phyloP scores from a whole-genome alignment of 495 filamentous ascomycete genomes.

The Penicillium verhagenii region DNA sequence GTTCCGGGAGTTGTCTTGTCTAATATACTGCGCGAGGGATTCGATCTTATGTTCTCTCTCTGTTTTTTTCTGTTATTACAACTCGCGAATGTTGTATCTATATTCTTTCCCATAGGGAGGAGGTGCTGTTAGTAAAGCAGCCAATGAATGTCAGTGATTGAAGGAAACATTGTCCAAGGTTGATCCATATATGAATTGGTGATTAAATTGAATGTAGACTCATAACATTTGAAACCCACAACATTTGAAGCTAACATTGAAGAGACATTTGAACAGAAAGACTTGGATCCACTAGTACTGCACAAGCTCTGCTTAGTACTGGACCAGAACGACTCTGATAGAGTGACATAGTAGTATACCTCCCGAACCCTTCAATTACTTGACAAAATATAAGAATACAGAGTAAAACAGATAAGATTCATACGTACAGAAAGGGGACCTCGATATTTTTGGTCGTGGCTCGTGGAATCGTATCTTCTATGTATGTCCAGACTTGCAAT shows the following conservation, averaged over 20 bases:
- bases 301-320: too few species aligned
- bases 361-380: too few species aligned
- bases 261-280: too few species aligned
- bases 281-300: too few species aligned
- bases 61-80: background rate
- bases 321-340: too few species aligned
- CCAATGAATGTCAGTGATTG: too few species aligned
- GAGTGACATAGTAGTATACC: too few species aligned
- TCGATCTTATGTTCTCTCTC: conserved; percentile 1
- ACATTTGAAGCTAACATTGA: too few species aligned
- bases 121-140: background rate
- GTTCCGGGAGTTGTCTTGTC: conserved; percentile 17
- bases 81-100: background rate
- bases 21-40: conserved; percentile 17
- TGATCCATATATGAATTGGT: background rate
- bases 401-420: background rate
- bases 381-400: background rate
- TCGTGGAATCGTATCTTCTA: conserved; percentile 32
- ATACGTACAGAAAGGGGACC: conserved; percentile 10
- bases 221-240: background rate
- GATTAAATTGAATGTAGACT: background rate
- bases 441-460: conserved; percentile 27
- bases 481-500: conserved; percentile 18
- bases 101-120: background rate
- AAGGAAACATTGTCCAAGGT: too few species aligned